Conservation (phyloP, 2,329 filamentous ascomycete species). For the Arthrobotrys pseudoclavata region DNA sequence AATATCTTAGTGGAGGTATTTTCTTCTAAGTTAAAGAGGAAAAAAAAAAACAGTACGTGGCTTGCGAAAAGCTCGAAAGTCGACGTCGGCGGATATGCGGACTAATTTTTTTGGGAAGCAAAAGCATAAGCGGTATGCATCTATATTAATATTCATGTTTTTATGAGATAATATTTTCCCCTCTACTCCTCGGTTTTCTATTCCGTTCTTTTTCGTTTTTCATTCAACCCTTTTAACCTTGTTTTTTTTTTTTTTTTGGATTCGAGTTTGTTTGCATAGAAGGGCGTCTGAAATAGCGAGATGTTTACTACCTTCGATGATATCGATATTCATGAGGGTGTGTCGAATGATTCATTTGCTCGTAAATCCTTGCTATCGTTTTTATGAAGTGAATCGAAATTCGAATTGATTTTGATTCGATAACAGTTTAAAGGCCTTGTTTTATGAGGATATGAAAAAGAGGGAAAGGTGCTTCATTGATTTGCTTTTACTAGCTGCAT, state of each 20-base stretch:
- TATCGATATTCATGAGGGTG: background rate
- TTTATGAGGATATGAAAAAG: too few relatives aligned
- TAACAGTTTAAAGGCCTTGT: too few relatives aligned
- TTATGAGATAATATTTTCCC: background rate
- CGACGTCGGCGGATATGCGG: background rate
- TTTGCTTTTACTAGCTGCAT: too few relatives aligned
- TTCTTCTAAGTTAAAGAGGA: conserved; percentile 32
- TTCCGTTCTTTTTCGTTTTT: background rate
- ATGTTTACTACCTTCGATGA: conserved; percentile 36
- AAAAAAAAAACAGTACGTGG: background rate
- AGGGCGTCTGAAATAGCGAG: conserved; percentile 57
- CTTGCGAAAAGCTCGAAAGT: background rate
- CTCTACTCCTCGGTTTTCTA: background rate
- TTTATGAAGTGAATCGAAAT: too few relatives aligned
- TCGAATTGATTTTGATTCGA: too few relatives aligned
- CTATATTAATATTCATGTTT: conserved; percentile 21
- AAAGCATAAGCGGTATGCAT: conserved; percentile 18
- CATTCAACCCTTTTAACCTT: background rate
- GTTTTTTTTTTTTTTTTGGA: conserved; percentile 11
- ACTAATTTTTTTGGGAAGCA: background rate
- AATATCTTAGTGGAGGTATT: conserved; percentile 77
- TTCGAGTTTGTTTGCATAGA: conserved; percentile 48
- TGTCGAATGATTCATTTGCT: background rate
- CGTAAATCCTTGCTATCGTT: too few relatives aligned
- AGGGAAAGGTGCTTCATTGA: too few relatives aligned